Base-by-base conservation (phyloP, 164 flowering plant species). In the Tinospora cordifolia region DNA sequence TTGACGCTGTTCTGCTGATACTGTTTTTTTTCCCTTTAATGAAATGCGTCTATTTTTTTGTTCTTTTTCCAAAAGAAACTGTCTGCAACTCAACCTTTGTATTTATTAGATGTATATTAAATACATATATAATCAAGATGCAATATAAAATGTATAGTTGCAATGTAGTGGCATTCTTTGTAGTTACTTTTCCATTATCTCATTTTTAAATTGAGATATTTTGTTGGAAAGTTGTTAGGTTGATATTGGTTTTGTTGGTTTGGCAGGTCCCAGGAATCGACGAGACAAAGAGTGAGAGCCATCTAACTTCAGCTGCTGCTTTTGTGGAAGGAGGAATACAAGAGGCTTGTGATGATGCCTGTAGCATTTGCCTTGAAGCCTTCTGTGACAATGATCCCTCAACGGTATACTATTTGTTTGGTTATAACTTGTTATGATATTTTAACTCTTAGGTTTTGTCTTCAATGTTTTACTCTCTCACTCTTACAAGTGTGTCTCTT, bases 261-360 rank as follows among this genome's bases (percentile, higher is more conserved):
- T 69, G 15, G 63, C 63, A 81, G 82, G 83, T 66, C 79, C 75
- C 67, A 46, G 81, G 62, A 66, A 86, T 82, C 88, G 91, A 90
- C 26, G 91, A 83, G 79, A 79, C 24, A 25, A 73, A 75, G 75
- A 63, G 72, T 60, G 96, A 87, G 65, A 74, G 67, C 69, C 92
- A 87, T 77, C 69, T 88, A 79, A 85, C 92, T 27, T 90, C 97
- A 1, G 96, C 97, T 47, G 96, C 93, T 25, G 98, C 96, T 71
- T 94, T 94, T 73, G 98, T 94, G 36, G 95, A 92, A 72, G 98
- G 99, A 2, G 98, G 99, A 69, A 81, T 92, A 71, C 99, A 92
- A 67, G 99, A 92, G 8, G 97, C 98, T 9, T 94, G 95, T 79
- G 98, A 92, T 67, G 98, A 94, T 84, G 88, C 98, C 63, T 94